phyloP scores from a whole-genome alignment of 179 eudicot genomes.

The Camellia oleifera region DNA sequence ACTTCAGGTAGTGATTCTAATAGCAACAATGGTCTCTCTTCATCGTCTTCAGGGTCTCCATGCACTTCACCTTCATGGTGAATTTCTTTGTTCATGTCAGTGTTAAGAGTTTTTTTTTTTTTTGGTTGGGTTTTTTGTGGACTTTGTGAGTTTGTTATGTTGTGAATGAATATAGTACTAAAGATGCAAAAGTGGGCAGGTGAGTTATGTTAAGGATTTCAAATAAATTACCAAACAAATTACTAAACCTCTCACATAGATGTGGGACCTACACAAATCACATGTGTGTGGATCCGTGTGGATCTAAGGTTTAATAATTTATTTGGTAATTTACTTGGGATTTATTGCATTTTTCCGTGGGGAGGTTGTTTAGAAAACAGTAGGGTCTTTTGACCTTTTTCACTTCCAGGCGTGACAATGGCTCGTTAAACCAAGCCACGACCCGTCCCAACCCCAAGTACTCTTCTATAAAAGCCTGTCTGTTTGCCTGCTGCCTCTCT shows the following conservation, averaged over 20 bases:
- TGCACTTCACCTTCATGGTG: conserved; percentile 80
- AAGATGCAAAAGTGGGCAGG: background rate
- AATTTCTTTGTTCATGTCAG: conserved; percentile 4
- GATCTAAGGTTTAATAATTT: too few relatives aligned
- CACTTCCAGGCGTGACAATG: conserved; percentile 26
- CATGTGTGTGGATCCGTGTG: too few relatives aligned
- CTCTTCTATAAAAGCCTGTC: background rate
- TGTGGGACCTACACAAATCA: too few relatives aligned
- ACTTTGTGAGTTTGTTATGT: conserved; percentile 5
- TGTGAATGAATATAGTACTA: background rate
- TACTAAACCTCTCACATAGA: too few relatives aligned
- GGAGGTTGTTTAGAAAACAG: too few relatives aligned
- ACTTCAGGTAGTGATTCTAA: conserved; percentile 50
- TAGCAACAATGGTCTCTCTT: conserved; percentile 42
- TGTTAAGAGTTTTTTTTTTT: too few relatives aligned
- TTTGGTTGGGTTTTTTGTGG: conserved; percentile 3
- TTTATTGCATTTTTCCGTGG: too few relatives aligned
- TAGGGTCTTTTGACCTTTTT: conserved; percentile 10
- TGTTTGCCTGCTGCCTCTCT: background rate
- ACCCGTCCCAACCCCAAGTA: background rate
- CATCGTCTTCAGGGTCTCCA: conserved; percentile 61
- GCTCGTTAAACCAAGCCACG: conserved; percentile 51
- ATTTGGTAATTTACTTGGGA: too few relatives aligned
- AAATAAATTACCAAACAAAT: too few relatives aligned
- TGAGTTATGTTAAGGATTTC: too few relatives aligned